These are phyloP conservation scores for Candida germanica DNA, from an alignment of 805 yeast genomes.

Conservation along the genomic window DNA sequence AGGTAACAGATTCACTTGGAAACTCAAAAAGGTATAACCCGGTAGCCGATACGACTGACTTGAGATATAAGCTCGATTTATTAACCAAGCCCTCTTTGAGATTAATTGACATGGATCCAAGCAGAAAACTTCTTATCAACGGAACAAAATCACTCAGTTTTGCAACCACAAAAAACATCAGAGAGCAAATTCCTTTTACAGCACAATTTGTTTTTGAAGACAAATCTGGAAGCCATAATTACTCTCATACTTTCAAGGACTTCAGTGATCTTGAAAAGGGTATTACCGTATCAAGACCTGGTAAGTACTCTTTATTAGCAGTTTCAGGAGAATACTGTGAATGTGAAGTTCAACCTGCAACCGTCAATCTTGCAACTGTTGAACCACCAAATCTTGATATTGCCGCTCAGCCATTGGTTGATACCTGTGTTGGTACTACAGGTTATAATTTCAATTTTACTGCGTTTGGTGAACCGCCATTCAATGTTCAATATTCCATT, in stretches of 20 bases:
- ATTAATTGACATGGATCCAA: constrained; percentile 18
- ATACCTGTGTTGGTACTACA: constrained; percentile 88
- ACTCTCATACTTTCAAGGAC: constrained; percentile 24
- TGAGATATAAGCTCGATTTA: constrained; percentile 27
- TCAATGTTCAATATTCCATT: constrained; percentile 59
- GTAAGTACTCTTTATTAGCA: constrained; percentile 55
- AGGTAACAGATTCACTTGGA: constrained; percentile 33
- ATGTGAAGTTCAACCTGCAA: constrained; percentile 51
- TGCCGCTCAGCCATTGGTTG: constrained; percentile 61
- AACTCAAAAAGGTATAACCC: constrained; percentile 34
- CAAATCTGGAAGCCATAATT: constrained; percentile 14
- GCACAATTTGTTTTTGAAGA: constrained; percentile 32
- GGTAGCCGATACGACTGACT: constrained; percentile 33
- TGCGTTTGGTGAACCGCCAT: constrained; percentile 81
- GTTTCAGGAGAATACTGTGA: constrained; percentile 63
- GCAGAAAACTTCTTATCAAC: constrained; percentile 21
- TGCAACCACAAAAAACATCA: constrained; percentile 14
- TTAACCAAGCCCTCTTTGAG: constrained; percentile 23
- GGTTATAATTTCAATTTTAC: constrained; percentile 72
- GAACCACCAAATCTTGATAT: constrained; percentile 40
- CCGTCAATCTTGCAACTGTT: constrained; percentile 43
- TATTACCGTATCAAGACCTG: constrained; percentile 51
- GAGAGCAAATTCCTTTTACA: constrained; percentile 47
- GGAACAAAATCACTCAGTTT: constrained; percentile 16
- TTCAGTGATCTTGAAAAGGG: constrained; percentile 27